Evolutionary conservation across 129 eudicot species (phyloP).

Genomic region (sunflower (Helianthus annuus)): DNA sequence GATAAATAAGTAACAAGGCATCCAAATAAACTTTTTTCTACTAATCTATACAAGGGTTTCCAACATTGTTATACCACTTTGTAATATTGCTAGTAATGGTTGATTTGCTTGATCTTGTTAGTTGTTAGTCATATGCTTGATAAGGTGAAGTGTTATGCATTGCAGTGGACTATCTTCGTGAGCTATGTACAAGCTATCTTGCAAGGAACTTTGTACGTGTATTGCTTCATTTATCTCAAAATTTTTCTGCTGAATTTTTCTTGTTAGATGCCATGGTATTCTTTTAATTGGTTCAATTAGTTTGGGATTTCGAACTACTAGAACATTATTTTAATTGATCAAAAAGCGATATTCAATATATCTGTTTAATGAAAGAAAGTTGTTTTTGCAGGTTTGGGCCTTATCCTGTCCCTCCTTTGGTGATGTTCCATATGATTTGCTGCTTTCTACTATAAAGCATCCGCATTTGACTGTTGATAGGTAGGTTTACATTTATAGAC

Average conservation of each 20-base stretch:
- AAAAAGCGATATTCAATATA: not conserved
- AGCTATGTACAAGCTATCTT: slow-evolving; percentile 64
- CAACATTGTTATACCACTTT: not conserved
- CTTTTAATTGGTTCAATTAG: slow-evolving; percentile 15
- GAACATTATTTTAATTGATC: not conserved
- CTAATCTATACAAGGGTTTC: not conserved
- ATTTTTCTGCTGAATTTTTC: not conserved
- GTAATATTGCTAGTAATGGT: slow-evolving; percentile 15
- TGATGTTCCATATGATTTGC: slow-evolving; percentile 51
- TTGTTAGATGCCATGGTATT: slow-evolving; percentile 4
- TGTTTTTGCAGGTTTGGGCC: slow-evolving; percentile 70
- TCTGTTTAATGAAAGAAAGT: slow-evolving; percentile 1
- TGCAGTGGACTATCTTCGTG: slow-evolving; percentile 72
- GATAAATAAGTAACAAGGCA: too few species aligned
- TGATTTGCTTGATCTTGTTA: slow-evolving; percentile 16
- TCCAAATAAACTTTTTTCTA: too few species aligned
- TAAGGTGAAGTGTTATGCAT: slow-evolving; percentile 44
- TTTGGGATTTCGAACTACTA: not conserved
- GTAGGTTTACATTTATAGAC: slow-evolving; percentile 31
- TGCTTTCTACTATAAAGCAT: slow-evolving; percentile 59
- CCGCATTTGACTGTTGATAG: slow-evolving; percentile 74
- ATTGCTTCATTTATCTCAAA: slow-evolving; percentile 6
- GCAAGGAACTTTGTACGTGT: slow-evolving; percentile 90
- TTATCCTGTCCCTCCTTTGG: slow-evolving; percentile 46
- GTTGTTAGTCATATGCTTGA: slow-evolving; percentile 40